Conservation (phyloP, 208 protist species). For the Phytomonas serpens region DNA sequence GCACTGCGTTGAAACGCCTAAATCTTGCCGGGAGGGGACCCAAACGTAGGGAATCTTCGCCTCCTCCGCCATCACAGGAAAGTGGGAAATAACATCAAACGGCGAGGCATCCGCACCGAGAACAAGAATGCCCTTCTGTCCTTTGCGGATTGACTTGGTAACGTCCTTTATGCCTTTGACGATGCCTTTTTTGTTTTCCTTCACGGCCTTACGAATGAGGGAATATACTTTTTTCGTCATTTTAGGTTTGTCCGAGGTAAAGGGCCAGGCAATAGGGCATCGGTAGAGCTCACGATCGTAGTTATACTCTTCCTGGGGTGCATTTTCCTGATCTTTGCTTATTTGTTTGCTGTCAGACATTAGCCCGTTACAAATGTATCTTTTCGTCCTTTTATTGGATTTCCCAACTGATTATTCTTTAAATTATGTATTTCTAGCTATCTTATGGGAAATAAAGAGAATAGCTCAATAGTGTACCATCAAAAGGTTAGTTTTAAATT, state of each 20-base stretch:
- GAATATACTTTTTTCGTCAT: constrained; percentile 94
- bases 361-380: neutral
- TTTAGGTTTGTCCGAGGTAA: constrained; percentile 88
- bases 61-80: constrained; percentile 89
- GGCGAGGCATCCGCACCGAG: constrained; percentile 90
- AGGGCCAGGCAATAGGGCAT: constrained; percentile 87
- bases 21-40: constrained; percentile 89
- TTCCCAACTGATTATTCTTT: neutral
- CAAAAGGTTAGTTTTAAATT: neutral
- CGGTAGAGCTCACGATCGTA: constrained; percentile 90
- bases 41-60: constrained; percentile 91
- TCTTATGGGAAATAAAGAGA: neutral
- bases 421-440: constrained; percentile 1
- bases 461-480: neutral
- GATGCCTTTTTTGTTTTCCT: constrained; percentile 86
- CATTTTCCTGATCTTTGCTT: constrained; percentile 14
- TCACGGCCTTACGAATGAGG: constrained; percentile 88
- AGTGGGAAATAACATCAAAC: constrained; percentile 92
- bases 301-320: constrained; percentile 65
- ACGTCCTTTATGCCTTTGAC: constrained; percentile 93
- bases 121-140: constrained; percentile 85
- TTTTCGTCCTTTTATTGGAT: neutral
- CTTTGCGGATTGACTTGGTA: constrained; percentile 90
- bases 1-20: constrained; percentile 89
- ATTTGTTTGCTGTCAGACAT: constrained; percentile 53